phyloP scores from a whole-genome alignment of 257 asterid species.

The Capsicum chinense region DNA sequence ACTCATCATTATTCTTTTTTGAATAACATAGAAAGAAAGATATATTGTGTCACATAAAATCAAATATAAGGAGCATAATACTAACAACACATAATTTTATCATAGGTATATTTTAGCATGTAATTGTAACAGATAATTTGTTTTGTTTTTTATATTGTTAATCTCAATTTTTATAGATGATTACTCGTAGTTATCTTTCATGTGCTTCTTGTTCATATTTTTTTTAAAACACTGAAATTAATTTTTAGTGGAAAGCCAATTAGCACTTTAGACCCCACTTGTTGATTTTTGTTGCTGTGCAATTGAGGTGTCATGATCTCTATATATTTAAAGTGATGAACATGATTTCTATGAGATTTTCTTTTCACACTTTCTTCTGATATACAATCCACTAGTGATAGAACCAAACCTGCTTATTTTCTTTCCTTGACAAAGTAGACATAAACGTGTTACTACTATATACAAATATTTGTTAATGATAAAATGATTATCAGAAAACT shows the following conservation, averaged over 20 bases:
- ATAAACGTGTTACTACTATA: background rate
- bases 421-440: background rate
- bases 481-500: constrained; percentile 9
- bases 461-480: background rate
- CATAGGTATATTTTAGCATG: too few relatives aligned
- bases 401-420: background rate
- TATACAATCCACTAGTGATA: background rate
- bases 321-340: background rate
- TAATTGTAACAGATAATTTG: too few relatives aligned
- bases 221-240: background rate
- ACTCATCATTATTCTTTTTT: background rate
- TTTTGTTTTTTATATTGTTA: too few relatives aligned
- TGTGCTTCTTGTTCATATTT: background rate
- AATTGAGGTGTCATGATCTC: background rate
- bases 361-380: background rate
- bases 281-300: background rate
- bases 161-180: too few relatives aligned
- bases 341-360: background rate
- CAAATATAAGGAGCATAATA: too few relatives aligned
- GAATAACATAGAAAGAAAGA: background rate
- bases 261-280: background rate
- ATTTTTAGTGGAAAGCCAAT: background rate
- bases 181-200: too few relatives aligned
- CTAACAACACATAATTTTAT: too few relatives aligned
- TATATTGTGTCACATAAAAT: background rate